phyloP scores from a whole-genome alignment of 768 basidiomycete species.

The Pleurotus giganteus region DNA sequence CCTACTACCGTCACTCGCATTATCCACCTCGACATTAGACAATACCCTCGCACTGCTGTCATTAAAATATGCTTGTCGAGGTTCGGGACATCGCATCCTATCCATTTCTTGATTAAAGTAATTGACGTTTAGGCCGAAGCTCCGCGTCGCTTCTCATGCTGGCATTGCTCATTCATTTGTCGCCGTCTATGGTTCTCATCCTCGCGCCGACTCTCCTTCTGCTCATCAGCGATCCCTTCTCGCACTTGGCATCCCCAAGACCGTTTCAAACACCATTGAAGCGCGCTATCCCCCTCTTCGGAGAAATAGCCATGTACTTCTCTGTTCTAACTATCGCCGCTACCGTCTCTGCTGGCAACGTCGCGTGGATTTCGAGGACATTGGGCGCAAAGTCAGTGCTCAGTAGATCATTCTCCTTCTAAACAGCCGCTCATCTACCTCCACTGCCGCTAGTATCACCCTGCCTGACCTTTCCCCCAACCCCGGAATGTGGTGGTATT shows the following conservation, averaged over 20 bases:
- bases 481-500: constrained; percentile 97
- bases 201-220: constrained; percentile 67
- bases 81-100: constrained; percentile 33
- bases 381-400: constrained; percentile 91
- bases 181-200: constrained; percentile 67
- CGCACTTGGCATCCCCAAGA: constrained; percentile 64
- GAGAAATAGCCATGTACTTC: constrained; percentile 53
- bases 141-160: constrained; percentile 62
- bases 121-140: constrained; percentile 45
- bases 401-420: constrained; percentile 41
- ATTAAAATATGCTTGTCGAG: constrained; percentile 68
- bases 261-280: constrained; percentile 27
- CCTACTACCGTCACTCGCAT: constrained; percentile 72
- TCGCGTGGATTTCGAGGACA: constrained; percentile 70
- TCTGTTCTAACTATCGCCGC: constrained; percentile 46
- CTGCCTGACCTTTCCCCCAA: constrained; percentile 93
- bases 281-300: constrained; percentile 34
- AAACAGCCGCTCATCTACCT: neutral
- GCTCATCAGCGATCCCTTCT: constrained; percentile 57
- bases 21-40: constrained; percentile 82
- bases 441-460: constrained; percentile 50
- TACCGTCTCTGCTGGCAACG: constrained; percentile 56
- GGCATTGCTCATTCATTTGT: constrained; percentile 70
- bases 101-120: neutral
- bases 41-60: constrained; percentile 67